phyloP scores from a whole-genome alignment of 2,329 filamentous ascomycete genomes.

The Penicillium sp. region DNA sequence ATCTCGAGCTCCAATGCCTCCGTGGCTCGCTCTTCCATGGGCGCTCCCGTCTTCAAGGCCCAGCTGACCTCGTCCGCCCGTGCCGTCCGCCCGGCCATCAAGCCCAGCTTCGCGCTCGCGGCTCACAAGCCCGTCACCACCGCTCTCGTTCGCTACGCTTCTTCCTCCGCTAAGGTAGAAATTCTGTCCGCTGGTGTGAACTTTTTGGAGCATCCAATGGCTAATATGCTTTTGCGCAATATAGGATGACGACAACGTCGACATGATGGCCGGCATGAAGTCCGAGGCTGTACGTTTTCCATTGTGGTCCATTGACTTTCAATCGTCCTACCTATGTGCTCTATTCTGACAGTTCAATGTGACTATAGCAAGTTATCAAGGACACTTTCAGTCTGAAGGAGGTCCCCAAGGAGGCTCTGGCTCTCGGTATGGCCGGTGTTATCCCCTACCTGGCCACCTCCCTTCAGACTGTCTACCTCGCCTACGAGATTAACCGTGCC shows the following conservation, averaged over 20 bases:
- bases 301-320: background rate
- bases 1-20: conserved; percentile 44
- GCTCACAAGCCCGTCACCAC: conserved; percentile 47
- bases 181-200: background rate
- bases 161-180: conserved; percentile 49
- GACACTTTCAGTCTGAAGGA: conserved; percentile 65
- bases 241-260: conserved; percentile 31
- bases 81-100: conserved; percentile 35
- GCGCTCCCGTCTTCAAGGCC: conserved; percentile 44
- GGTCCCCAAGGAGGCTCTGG: conserved; percentile 66
- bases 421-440: conserved; percentile 72
- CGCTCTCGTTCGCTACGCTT: conserved; percentile 50
- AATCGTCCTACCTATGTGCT: background rate
- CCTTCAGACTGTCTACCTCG: conserved; percentile 74
- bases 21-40: conserved; percentile 41
- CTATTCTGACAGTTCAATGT: conserved; percentile 1
- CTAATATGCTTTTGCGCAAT: conserved; percentile 42
- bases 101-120: conserved; percentile 43
- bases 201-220: conserved; percentile 44
- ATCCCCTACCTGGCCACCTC: conserved; percentile 85
- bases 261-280: conserved; percentile 54
- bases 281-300: conserved; percentile 57
- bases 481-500: conserved; percentile 75
- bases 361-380: conserved; percentile 59
- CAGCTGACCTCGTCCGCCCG: conserved; percentile 45